Evolutionary conservation across 768 basidiomycete genomes (phyloP), one percentile per base, ranked within the genome.

Genomic region (Suillus decipiens): DNA sequence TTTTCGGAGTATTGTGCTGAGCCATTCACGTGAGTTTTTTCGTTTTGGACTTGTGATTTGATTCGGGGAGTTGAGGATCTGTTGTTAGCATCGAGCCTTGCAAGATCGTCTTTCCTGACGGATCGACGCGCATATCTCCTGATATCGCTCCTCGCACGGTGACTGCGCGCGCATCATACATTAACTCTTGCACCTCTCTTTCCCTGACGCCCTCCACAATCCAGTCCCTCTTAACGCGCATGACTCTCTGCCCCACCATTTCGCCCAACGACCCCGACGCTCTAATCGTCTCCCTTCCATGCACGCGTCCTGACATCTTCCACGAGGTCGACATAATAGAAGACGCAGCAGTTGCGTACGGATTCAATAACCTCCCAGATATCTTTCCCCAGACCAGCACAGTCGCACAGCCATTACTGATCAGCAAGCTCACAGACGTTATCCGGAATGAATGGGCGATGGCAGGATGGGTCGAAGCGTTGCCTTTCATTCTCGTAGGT

Each of bases 281-380:
- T 68, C 80, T 99, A 48, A 69, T 82, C 19, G 89, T 99, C 33
- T 78, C 86, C 39, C 83, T 99, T 54, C 96, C 97, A 5, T 82
- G 92, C n/a, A 98, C 95, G n/a, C 87, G 97, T 42, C 95, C 97
- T 1, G 97, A 99, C 72, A 98, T 99, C 67, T 80, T 99, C 61
- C 97, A 99, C 73, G 95, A 99, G 75, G 97, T 96, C 71, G 97
- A 99, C 73, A 85, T 99, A 73, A 92, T 99, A 89, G 97, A 99
- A 73, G 97, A 99, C 67, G 94, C 90, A 2, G 97, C 97, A 11
- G 93, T 99, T 67, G 97, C 95, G 1, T 97, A 96, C 72, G 97
- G 97, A 2, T 99, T 95, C 82, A 98, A 99, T 80, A 97, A 96
- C 70, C 83, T 99, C 33, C 93, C 94, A 2, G 85, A 92, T 69